These are phyloP conservation scores for Magnaporthiopsis incrustans DNA, from an alignment of 2,329 filamentous ascomycete genomes.

Conservation along the genomic window DNA sequence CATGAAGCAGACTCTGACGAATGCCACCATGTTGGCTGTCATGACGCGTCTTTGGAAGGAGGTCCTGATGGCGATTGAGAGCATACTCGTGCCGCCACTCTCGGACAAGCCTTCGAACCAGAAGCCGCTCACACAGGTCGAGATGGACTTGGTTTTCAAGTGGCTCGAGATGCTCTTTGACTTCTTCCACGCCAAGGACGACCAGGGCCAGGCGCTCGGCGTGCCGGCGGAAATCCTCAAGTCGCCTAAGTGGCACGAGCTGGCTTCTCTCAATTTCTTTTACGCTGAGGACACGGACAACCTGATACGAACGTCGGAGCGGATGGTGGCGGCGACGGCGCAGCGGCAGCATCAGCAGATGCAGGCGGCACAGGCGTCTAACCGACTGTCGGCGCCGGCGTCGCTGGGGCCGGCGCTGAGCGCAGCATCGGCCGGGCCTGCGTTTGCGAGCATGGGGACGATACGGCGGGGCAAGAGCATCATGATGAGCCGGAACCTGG, in stretches of 20 bases:
- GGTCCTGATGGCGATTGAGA: slow-evolving; percentile 84
- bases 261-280: slow-evolving; percentile 95
- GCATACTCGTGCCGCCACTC: slow-evolving; percentile 81
- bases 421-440: slow-evolving; percentile 37
- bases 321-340: slow-evolving; percentile 84
- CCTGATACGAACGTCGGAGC: slow-evolving; percentile 88
- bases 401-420: slow-evolving; percentile 41
- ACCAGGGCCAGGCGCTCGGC: slow-evolving; percentile 73
- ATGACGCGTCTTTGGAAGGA: slow-evolving; percentile 99
- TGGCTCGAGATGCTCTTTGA: slow-evolving; percentile 87
- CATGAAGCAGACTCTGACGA: slow-evolving; percentile 94
- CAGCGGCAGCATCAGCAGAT: slow-evolving; percentile 66
- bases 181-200: slow-evolving; percentile 92
- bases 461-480: slow-evolving; percentile 68
- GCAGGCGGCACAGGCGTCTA: slow-evolving; percentile 36
- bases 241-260: slow-evolving; percentile 95
- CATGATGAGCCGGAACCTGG: slow-evolving; percentile 88
- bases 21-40: slow-evolving; percentile 94
- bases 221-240: slow-evolving; percentile 88
- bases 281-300: slow-evolving; percentile 91
- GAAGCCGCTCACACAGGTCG: slow-evolving; percentile 72
- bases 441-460: slow-evolving; percentile 60
- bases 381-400: slow-evolving; percentile 63
- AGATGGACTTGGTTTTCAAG: slow-evolving; percentile 89
- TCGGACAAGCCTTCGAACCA: slow-evolving; percentile 91